Base-by-base conservation (phyloP, 1,284 basidiomycete species). In the Somion occarium region DNA sequence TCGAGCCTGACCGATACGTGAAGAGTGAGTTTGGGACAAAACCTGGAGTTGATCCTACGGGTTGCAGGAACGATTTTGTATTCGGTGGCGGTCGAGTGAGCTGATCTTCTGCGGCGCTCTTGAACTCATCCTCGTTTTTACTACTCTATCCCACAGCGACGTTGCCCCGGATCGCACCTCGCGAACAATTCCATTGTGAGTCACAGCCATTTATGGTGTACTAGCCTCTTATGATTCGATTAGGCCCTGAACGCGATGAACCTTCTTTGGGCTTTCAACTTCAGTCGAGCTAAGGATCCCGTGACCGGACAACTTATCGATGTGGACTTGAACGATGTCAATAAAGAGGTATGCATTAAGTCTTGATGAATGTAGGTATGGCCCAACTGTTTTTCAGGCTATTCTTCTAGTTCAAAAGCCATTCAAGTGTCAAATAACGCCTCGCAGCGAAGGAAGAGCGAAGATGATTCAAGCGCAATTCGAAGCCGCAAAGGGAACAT, bases 31-130 rank as follows among this genome's bases (percentile, higher is more conserved):
- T 46, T 22, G 49, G 49, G 15, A 46, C 44, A 25, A 45, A 45
- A 25, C 27, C 26, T 18, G 49, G 49, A 22, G 49, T 26, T 9
- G 49, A 53, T 22, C 26, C 27, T 19, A 46, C 22, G 12, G 52
- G 44, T 18, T 41, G 34, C 24, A 39, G 52, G 3, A 39, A 49
- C 34, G 52, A 53, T 26, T 30, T 53, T 18, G 13, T 30, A 11
- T 53, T 53, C 26, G 52, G 52, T 46, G 42, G 38, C 25, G 52
- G 52, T n/a, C 18, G 52, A 30, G 52, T 53, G 19, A 22, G 51
- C 46, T 41, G 5, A 5, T 4, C 5, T 19, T 43, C 23, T 23
- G 13, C 5, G 22, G 24, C 19, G 19, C 5, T 41, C 13, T 34
- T 22, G 13, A 46, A 24, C n/a, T n/a, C 7, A n/a, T n/a, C 25